Evolutionary conservation across 2,329 filamentous ascomycete species (phyloP).

Genomic region (Claviceps arundinis): DNA sequence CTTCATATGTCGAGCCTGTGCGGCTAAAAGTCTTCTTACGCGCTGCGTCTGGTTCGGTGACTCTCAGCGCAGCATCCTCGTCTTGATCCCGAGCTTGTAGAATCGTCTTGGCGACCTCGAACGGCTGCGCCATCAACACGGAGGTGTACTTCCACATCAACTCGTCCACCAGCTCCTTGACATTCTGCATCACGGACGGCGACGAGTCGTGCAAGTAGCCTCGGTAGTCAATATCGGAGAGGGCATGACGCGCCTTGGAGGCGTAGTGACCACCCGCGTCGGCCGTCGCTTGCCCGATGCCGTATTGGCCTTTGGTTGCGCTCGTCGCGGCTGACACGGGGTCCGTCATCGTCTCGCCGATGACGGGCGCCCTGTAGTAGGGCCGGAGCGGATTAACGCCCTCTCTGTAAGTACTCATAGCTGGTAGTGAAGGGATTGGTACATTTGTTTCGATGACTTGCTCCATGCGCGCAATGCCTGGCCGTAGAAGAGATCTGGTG

Average conservation of each 20-base stretch:
- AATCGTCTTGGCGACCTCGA: slow-evolving; percentile 91
- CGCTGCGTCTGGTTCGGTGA: slow-evolving; percentile 12
- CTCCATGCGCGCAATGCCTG: background rate
- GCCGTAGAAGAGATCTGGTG: background rate
- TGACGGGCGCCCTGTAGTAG: slow-evolving; percentile 53
- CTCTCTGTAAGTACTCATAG: slow-evolving; percentile 32
- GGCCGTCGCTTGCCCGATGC: slow-evolving; percentile 29
- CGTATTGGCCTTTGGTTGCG: slow-evolving; percentile 29
- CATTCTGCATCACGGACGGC: slow-evolving; percentile 59
- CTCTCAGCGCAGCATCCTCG: slow-evolving; percentile 23
- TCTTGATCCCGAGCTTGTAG: slow-evolving; percentile 61
- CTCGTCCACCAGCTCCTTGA: slow-evolving; percentile 68
- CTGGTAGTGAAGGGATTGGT: slow-evolving; percentile 14
- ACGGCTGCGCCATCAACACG: slow-evolving; percentile 82
- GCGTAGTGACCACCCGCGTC: slow-evolving; percentile 18
- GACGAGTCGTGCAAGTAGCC: slow-evolving; percentile 70
- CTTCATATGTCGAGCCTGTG: slow-evolving; percentile 22
- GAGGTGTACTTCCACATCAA: slow-evolving; percentile 86
- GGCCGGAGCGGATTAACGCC: slow-evolving; percentile 52
- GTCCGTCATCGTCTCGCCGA: slow-evolving; percentile 31
- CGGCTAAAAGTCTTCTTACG: slow-evolving; percentile 19
- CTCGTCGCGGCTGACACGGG: slow-evolving; percentile 24
- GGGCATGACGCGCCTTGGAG: slow-evolving; percentile 64
- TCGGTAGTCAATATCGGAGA: slow-evolving; percentile 84
- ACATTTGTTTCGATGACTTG: slow-evolving; percentile 11